Evolutionary conservation across 805 yeast species (phyloP).

Genomic region (Candida taoyuanica): DNA sequence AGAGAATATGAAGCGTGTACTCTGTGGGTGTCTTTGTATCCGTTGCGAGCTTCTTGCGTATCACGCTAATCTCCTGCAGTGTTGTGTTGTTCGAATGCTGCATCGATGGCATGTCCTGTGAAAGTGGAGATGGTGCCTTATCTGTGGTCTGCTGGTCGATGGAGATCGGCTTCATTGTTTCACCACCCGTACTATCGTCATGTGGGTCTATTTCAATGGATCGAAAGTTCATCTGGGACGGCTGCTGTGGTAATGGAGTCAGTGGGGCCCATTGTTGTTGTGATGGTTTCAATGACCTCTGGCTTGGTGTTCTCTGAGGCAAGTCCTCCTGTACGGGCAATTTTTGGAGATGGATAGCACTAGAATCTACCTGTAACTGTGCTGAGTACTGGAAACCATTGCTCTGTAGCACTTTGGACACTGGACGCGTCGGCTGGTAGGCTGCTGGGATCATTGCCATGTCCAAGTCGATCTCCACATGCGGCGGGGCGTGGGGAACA

Average conservation of each 20-base stretch:
- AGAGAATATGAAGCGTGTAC: slow-evolving; percentile 88
- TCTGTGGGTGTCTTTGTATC: slow-evolving; percentile 75
- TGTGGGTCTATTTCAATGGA: slow-evolving; percentile 20
- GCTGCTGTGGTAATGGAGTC: not conserved
- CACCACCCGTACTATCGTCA: not conserved
- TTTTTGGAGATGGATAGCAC: not conserved
- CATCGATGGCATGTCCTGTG: not conserved
- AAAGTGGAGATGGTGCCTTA: not conserved
- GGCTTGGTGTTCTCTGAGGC: not conserved
- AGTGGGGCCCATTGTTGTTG: too few species aligned
- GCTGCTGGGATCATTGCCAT: slow-evolving; percentile 15
- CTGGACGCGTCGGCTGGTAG: slow-evolving; percentile 6
- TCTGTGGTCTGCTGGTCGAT: not conserved
- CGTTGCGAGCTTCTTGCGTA: slow-evolving; percentile 39
- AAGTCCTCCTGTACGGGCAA: not conserved
- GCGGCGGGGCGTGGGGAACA: not conserved
- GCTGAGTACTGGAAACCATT: not conserved
- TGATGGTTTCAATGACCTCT: not conserved
- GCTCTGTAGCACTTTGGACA: not conserved
- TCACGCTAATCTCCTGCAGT: slow-evolving; percentile 21
- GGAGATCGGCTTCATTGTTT: not conserved
- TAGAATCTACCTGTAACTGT: not conserved
- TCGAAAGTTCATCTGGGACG: slow-evolving; percentile 9
- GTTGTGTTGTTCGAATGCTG: slow-evolving; percentile 17
- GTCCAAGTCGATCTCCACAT: slow-evolving; percentile 21